Percentiles rank a stretch among this genome's conserved stretches.
These are phyloP conservation scores for Karstenula rhodostoma DNA, from an alignment of 2,329 filamentous ascomycete species.

Conservation along the genomic window DNA sequence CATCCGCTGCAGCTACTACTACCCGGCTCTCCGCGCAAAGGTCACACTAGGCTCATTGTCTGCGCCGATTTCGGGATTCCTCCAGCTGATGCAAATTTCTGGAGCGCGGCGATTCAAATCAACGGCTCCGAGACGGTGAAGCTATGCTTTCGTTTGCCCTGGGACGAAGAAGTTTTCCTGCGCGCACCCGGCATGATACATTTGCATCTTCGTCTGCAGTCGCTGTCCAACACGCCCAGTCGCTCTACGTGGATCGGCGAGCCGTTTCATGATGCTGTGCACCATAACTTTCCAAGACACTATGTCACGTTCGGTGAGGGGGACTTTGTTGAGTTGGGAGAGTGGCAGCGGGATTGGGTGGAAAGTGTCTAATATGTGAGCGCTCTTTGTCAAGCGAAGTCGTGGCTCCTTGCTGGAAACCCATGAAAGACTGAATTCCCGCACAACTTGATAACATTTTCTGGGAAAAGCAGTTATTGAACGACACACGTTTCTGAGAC, in stretches of 20 bases:
- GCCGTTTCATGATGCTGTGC: background rate
- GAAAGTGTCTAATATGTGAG: background rate
- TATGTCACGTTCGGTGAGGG: background rate
- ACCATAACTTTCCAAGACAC: background rate
- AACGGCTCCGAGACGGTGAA: background rate
- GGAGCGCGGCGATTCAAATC: too few species aligned
- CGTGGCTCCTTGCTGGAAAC: background rate
- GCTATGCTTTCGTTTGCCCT: background rate
- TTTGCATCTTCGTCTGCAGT: background rate
- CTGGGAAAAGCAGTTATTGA: too few species aligned
- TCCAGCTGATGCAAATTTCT: too few species aligned
- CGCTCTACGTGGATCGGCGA: background rate
- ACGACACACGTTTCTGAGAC: too few species aligned
- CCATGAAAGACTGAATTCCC: too few species aligned
- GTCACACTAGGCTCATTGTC: background rate
- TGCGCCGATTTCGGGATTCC: background rate
- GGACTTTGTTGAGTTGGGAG: background rate
- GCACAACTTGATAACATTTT: too few species aligned
- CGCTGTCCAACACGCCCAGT: background rate
- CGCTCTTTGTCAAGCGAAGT: background rate
- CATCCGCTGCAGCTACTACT: background rate
- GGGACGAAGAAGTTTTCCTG: background rate
- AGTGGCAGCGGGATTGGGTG: background rate
- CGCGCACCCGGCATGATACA: background rate
- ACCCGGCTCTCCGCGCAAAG: background rate